Evolutionary conservation across 306 rosid species (phyloP).

Genomic region (Castanospermum australe): DNA sequence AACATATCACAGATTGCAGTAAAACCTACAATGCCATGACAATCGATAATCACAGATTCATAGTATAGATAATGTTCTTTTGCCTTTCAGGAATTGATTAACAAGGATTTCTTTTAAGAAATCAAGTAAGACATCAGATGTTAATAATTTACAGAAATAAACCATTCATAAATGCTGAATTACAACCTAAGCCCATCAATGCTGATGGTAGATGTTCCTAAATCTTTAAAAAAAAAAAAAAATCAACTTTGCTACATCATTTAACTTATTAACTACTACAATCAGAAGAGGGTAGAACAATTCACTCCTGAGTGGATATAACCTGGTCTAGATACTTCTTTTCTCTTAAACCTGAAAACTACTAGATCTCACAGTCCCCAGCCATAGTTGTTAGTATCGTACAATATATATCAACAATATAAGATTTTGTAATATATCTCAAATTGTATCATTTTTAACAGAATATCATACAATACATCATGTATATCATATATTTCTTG

Average conservation of each 20-base stretch:
- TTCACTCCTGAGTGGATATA: neutral
- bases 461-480: no score
- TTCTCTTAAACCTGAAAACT: neutral
- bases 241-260: neutral
- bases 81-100: neutral
- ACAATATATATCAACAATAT: no score
- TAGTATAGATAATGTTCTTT: no score
- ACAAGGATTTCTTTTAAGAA: neutral
- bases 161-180: neutral
- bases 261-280: no score
- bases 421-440: no score
- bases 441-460: no score
- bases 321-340: neutral
- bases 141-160: no score
- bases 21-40: no score
- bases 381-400: no score
- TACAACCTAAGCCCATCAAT: neutral
- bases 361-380: neutral
- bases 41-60: no score
- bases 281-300: neutral
- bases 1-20: neutral
- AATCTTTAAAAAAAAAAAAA: no score
- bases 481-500: no score
- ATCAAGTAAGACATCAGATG: neutral
- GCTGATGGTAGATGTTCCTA: neutral